phyloP scores from a whole-genome alignment of 768 basidiomycete species.

The Dentipellis fragilis region DNA sequence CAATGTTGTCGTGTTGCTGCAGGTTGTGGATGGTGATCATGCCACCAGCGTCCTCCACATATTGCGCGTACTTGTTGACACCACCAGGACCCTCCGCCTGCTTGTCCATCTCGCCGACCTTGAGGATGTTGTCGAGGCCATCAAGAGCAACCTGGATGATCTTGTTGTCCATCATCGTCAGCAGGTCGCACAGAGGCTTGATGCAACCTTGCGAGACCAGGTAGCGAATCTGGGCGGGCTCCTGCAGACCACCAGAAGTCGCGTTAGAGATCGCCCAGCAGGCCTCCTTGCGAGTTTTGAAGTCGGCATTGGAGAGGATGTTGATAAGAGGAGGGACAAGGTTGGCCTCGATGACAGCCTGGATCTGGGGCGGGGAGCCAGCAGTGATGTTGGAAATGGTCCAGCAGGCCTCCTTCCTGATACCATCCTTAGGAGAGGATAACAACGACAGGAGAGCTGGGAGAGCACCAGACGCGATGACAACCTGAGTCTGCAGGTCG shows the following conservation, averaged over 20 bases:
- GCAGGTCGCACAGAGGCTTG: slow-evolving; percentile 93
- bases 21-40: slow-evolving; percentile 99
- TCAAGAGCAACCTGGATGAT: slow-evolving; percentile 98
- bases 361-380: slow-evolving; percentile 94
- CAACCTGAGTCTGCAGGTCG: slow-evolving; percentile 97
- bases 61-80: slow-evolving; percentile 87
- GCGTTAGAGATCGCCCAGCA: slow-evolving; percentile 99
- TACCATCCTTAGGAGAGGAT: slow-evolving; percentile 96
- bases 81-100: slow-evolving; percentile 70
- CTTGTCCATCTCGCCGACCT: slow-evolving; percentile 95
- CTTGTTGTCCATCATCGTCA: slow-evolving; percentile 99
- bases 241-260: slow-evolving; percentile 93
- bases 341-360: slow-evolving; percentile 94
- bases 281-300: slow-evolving; percentile 99
- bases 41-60: slow-evolving; percentile 95
- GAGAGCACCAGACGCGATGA: slow-evolving; percentile 95
- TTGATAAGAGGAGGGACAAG: slow-evolving; percentile 98
- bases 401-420: slow-evolving; percentile 99
- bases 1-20: slow-evolving; percentile 98
- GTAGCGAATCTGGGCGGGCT: slow-evolving; percentile 95
- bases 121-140: slow-evolving; percentile 95
- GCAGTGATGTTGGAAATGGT: slow-evolving; percentile 99
- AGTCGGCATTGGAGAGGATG: slow-evolving; percentile 94
- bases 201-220: slow-evolving; percentile 97
- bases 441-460: slow-evolving; percentile 88